Conservation (phyloP, 148 eudicot species). For the Persicaria maculosa region DNA sequence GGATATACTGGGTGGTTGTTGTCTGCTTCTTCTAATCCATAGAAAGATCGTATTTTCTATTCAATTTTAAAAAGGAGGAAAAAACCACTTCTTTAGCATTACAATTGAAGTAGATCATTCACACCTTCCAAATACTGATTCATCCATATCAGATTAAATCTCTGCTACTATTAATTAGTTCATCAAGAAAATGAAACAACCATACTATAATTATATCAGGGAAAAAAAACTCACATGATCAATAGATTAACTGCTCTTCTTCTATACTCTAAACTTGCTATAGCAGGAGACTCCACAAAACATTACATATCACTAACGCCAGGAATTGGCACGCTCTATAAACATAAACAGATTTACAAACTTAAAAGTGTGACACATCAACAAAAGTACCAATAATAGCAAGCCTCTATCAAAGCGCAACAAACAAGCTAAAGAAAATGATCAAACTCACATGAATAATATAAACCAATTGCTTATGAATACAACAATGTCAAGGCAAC, state of each 20-base stretch:
- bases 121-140: background rate
- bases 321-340: background rate
- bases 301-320: background rate
- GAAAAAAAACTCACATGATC: background rate
- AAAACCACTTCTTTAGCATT: too few species aligned
- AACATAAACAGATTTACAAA: background rate
- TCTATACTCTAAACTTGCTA: background rate
- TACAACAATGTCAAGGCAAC: constrained; percentile 5
- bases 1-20: too few species aligned
- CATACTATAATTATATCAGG: background rate
- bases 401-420: background rate
- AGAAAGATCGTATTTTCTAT: too few species aligned
- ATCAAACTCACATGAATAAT: background rate
- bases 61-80: too few species aligned
- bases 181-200: background rate
- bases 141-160: background rate
- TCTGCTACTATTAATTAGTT: background rate
- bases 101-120: background rate
- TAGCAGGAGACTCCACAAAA: background rate
- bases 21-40: too few species aligned
- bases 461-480: background rate
- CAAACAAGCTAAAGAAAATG: background rate
- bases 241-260: background rate
- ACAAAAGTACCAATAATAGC: background rate
- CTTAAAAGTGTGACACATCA: background rate